A percentile compares a stretch with the other conserved stretches of the same genome.
These are phyloP conservation scores for Fusarium sp. DNA, from an alignment of 2,329 filamentous ascomycete species.

Conservation along the genomic window DNA sequence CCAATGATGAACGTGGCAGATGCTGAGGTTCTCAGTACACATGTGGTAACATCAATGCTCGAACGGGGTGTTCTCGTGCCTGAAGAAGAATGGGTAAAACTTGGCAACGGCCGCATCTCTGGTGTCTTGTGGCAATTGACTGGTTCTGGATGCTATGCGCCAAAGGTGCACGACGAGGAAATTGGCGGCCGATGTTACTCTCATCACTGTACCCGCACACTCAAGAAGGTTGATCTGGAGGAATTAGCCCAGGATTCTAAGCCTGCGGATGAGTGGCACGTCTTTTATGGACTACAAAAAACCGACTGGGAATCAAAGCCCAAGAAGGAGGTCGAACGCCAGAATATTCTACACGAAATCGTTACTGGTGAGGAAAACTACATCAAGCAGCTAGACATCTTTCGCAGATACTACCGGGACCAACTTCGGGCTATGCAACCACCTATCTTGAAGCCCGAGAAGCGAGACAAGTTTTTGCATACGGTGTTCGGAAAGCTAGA, in stretches of 20 bases:
- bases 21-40: constrained; percentile 85
- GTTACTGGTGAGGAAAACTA: constrained; percentile 93
- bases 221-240: constrained; percentile 93
- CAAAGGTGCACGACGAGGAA: constrained; percentile 80
- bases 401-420: constrained; percentile 88
- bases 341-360: constrained; percentile 96
- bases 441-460: constrained; percentile 83
- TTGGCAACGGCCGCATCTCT: constrained; percentile 82
- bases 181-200: constrained; percentile 88
- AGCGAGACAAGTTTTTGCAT: constrained; percentile 81
- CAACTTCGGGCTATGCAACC: constrained; percentile 79
- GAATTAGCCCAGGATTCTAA: constrained; percentile 78
- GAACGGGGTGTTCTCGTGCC: constrained; percentile 81
- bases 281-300: constrained; percentile 86
- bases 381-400: constrained; percentile 88
- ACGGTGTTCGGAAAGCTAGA: constrained; percentile 94
- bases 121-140: constrained; percentile 96
- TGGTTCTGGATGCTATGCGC: constrained; percentile 89
- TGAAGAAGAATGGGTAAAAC: constrained; percentile 98
- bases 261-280: constrained; percentile 83
- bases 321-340: constrained; percentile 91
- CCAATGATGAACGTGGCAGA: constrained; percentile 99
- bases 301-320: constrained; percentile 78
- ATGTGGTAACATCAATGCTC: constrained; percentile 85
- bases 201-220: constrained; percentile 89